phyloP scores from a whole-genome alignment of 331 rosid species.

The Quercus phellos region DNA sequence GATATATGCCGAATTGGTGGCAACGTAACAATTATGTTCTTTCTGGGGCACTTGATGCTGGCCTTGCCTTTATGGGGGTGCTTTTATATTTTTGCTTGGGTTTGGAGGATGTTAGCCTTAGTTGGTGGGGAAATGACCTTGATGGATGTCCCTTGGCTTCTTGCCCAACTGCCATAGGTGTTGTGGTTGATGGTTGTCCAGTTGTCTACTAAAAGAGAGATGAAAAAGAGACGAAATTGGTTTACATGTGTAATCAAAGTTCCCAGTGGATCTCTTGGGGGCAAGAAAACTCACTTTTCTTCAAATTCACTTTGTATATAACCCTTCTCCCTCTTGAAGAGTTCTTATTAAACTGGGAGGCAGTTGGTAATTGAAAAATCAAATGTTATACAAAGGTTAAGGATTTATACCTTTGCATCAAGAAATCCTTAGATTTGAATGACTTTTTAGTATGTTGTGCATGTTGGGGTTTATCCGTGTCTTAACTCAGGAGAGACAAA shows the following conservation, averaged over 20 bases:
- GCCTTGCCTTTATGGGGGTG: conserved; percentile 90
- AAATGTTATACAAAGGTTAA: not conserved
- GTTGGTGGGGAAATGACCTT: conserved; percentile 87
- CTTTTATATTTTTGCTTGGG: conserved; percentile 64
- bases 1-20: conserved; percentile 79
- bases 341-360: not conserved
- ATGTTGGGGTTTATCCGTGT: no score
- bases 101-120: conserved; percentile 41
- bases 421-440: no score
- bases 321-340: not conserved
- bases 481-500: no score
- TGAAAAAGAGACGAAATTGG: not conserved
- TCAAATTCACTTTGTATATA: not conserved
- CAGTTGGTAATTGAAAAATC: not conserved
- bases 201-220: conserved; percentile 14
- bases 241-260: no score
- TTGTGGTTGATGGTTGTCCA: conserved; percentile 49
- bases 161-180: conserved; percentile 63
- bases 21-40: conserved; percentile 71
- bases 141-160: conserved; percentile 76
- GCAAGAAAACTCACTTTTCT: no score
- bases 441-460: no score
- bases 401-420: no score
- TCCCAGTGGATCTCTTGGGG: no score
- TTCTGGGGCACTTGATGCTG: conserved; percentile 87